phyloP scores from a whole-genome alignment of 306 rosid species.

The Heteromeles arbutifolia region DNA sequence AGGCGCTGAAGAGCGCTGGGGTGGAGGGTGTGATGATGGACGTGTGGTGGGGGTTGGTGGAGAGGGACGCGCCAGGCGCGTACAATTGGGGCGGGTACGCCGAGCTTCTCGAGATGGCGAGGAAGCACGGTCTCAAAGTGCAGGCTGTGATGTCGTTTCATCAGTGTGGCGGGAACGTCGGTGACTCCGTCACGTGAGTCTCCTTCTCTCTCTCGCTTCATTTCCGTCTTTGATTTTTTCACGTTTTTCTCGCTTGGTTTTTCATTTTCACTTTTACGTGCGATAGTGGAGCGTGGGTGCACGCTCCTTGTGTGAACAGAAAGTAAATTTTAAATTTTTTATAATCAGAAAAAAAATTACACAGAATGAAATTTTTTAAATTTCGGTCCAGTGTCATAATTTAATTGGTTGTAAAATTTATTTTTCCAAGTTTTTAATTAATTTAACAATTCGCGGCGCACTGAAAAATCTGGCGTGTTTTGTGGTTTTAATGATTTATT shows the following conservation, averaged over 20 bases:
- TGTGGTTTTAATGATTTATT: too few relatives aligned
- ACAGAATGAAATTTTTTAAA: too few relatives aligned
- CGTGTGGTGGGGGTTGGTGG: constrained; percentile 99
- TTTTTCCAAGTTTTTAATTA: too few relatives aligned
- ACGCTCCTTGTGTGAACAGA: background rate
- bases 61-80: constrained; percentile 57
- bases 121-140: constrained; percentile 80
- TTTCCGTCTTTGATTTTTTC: background rate
- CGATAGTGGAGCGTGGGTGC: background rate
- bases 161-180: constrained; percentile 97
- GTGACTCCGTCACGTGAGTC: constrained; percentile 82
- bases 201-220: too few relatives aligned
- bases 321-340: too few relatives aligned
- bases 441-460: too few relatives aligned
- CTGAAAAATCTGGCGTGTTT: too few relatives aligned
- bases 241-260: background rate
- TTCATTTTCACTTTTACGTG: background rate
- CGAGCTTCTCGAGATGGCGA: constrained; percentile 86
- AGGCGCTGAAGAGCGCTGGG: constrained; percentile 86
- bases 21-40: constrained; percentile 96
- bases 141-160: constrained; percentile 99
- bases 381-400: too few relatives aligned
- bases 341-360: too few relatives aligned
- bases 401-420: too few relatives aligned
- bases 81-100: constrained; percentile 90